These are phyloP conservation scores for Cercospora beticola DNA, from an alignment of 2,329 filamentous ascomycete species.

Conservation along the genomic window DNA sequence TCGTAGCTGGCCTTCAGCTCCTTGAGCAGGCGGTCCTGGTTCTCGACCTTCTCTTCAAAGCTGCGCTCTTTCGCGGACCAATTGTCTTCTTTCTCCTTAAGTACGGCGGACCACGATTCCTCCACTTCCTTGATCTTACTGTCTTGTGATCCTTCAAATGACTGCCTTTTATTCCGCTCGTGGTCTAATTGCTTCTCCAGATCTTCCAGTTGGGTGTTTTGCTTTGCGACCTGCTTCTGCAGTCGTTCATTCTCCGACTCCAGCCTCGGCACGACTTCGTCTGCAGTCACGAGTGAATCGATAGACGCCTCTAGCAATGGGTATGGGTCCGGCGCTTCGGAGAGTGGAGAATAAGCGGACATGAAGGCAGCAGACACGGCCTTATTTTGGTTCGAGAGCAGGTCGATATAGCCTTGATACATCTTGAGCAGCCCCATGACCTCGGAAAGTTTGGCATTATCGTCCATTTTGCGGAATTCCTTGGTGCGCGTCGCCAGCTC, in stretches of 20 bases:
- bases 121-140: slow-evolving; percentile 84
- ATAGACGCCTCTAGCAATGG: slow-evolving; percentile 94
- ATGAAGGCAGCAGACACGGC: slow-evolving; percentile 89
- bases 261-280: slow-evolving; percentile 87
- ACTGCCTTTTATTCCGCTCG: slow-evolving; percentile 70
- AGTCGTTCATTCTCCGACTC: slow-evolving; percentile 85
- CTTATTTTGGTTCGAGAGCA: slow-evolving; percentile 94
- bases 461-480: slow-evolving; percentile 91
- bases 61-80: slow-evolving; percentile 92
- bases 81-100: slow-evolving; percentile 93
- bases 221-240: slow-evolving; percentile 71
- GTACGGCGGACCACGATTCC: slow-evolving; percentile 80
- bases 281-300: slow-evolving; percentile 85
- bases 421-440: slow-evolving; percentile 83
- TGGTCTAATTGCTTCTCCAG: slow-evolving; percentile 76
- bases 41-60: slow-evolving; percentile 90
- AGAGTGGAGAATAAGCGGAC: slow-evolving; percentile 86
- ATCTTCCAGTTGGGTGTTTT: slow-evolving; percentile 80
- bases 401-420: slow-evolving; percentile 96
- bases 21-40: slow-evolving; percentile 84
- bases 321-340: slow-evolving; percentile 94
- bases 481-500: slow-evolving; percentile 99
- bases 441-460: slow-evolving; percentile 80
- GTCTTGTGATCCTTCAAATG: slow-evolving; percentile 75
- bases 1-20: slow-evolving; percentile 98